phyloP scores from a whole-genome alignment of 257 asterid species.

The Nemophila menziesii region DNA sequence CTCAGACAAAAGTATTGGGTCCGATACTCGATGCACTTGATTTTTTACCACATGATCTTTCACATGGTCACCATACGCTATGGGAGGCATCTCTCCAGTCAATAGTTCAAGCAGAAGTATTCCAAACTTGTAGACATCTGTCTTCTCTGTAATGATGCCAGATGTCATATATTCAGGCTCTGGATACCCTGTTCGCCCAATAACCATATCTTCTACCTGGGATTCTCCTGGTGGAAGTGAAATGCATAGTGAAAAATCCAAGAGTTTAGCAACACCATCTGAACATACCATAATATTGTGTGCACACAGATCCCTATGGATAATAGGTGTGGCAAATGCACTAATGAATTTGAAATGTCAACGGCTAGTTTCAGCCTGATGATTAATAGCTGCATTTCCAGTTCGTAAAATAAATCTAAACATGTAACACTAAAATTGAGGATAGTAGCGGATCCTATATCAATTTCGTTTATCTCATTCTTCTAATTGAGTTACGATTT shows the following conservation, averaged over 20 bases:
- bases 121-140: slow-evolving; percentile 1
- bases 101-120: background rate
- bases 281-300: background rate
- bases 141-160: background rate
- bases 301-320: slow-evolving; percentile 3
- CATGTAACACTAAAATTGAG: too few species aligned
- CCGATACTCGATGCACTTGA: too few species aligned
- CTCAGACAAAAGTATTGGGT: background rate
- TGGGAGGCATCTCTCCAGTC: background rate
- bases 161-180: background rate
- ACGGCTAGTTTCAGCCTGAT: background rate
- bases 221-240: background rate
- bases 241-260: background rate
- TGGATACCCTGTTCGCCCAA: background rate
- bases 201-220: background rate
- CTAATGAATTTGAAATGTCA: background rate
- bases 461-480: too few species aligned
- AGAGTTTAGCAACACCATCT: slow-evolving; percentile 1
- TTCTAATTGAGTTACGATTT: too few species aligned
- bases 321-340: slow-evolving; percentile 1
- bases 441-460: too few species aligned
- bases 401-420: too few species aligned
- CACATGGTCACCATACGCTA: background rate
- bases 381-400: too few species aligned
- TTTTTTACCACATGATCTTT: background rate